These are phyloP conservation scores for Neostapfia colusana DNA, from an alignment of 176 grass and related monocot species.

Conservation along the genomic window DNA sequence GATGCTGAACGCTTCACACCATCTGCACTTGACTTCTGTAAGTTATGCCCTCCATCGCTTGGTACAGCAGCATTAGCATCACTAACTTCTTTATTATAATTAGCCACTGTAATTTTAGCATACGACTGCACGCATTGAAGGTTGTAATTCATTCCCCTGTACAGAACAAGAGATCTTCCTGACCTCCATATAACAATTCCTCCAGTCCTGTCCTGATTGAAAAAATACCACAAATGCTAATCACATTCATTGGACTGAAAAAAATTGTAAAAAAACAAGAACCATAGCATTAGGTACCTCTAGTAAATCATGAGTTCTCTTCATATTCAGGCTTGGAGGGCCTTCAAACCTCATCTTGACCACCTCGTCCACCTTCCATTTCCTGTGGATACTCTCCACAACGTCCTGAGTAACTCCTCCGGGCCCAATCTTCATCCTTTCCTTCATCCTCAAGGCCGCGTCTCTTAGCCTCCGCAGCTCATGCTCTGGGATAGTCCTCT, in stretches of 20 bases:
- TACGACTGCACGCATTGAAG: slow-evolving; percentile 75
- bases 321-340: slow-evolving; percentile 78
- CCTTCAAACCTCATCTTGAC: slow-evolving; percentile 94
- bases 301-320: slow-evolving; percentile 78
- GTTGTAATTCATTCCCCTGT: slow-evolving; percentile 83
- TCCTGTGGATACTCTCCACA: slow-evolving; percentile 71
- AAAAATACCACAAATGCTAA: slow-evolving; percentile 1
- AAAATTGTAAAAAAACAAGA: background rate
- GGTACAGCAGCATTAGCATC: slow-evolving; percentile 4
- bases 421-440: slow-evolving; percentile 83
- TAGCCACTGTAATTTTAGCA: slow-evolving; percentile 41
- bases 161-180: slow-evolving; percentile 80
- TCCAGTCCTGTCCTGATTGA: slow-evolving; percentile 72
- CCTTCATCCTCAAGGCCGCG: slow-evolving; percentile 80
- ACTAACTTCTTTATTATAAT: slow-evolving; percentile 28
- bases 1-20: slow-evolving; percentile 9
- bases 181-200: slow-evolving; percentile 96
- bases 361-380: slow-evolving; percentile 79
- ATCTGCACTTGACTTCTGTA: slow-evolving; percentile 27
- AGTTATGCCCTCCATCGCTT: background rate
- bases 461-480: slow-evolving; percentile 78
- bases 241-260: slow-evolving; percentile 16
- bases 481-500: slow-evolving; percentile 72
- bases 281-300: slow-evolving; percentile 56
- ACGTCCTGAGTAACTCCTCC: slow-evolving; percentile 75